phyloP scores from a whole-genome alignment of 140 eudicot species.

The Senecio squalidus region DNA sequence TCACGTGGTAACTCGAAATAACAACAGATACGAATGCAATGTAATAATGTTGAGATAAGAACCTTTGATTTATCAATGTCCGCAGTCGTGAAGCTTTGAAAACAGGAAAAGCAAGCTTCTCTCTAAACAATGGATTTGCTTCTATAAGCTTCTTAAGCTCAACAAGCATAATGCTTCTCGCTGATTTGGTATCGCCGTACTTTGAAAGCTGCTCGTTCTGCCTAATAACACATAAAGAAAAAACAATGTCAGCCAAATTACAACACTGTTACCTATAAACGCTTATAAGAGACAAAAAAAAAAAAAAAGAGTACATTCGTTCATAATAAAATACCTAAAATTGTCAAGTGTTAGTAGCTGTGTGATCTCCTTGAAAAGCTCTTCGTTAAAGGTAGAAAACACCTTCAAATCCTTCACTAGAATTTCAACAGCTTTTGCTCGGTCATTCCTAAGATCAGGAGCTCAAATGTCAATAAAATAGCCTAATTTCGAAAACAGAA shows the following conservation, averaged over 20 bases:
- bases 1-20: neutral
- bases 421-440: slow-evolving; percentile 82
- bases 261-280: neutral
- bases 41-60: slow-evolving; percentile 3
- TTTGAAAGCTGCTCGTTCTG: slow-evolving; percentile 83
- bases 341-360: slow-evolving; percentile 76
- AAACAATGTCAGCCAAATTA: neutral
- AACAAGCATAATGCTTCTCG: slow-evolving; percentile 64
- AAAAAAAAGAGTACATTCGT: neutral
- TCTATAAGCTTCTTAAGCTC: slow-evolving; percentile 74
- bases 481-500: neutral
- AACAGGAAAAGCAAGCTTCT: slow-evolving; percentile 58
- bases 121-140: slow-evolving; percentile 75
- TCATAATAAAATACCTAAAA: slow-evolving; percentile 47
- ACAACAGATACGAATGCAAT: neutral
- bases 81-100: slow-evolving; percentile 78
- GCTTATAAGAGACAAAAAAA: neutral
- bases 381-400: slow-evolving; percentile 76
- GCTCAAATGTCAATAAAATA: slow-evolving; percentile 9
- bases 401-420: slow-evolving; percentile 79
- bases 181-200: slow-evolving; percentile 76
- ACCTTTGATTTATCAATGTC: slow-evolving; percentile 85
- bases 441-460: slow-evolving; percentile 53
- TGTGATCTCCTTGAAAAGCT: slow-evolving; percentile 83
- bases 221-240: slow-evolving; percentile 26